phyloP scores from a whole-genome alignment of 495 filamentous ascomycete species.

The Aspergillus bridgeri region DNA sequence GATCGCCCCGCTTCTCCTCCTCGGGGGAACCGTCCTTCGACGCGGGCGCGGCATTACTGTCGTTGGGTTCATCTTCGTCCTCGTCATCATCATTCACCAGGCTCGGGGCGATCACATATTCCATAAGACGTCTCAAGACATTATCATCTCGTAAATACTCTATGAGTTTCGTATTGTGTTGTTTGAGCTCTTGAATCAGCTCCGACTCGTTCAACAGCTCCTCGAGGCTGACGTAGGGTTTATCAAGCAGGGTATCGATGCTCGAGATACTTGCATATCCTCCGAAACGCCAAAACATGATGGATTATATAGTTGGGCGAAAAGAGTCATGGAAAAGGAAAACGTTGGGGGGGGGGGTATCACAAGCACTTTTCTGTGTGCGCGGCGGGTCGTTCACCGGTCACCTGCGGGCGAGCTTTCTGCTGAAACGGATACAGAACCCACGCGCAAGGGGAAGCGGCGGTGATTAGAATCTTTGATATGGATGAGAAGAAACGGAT shows the following conservation, averaged over 20 bases:
- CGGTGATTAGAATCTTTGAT: slow-evolving; percentile 12
- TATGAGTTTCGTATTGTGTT: slow-evolving; percentile 96
- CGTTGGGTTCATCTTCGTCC: slow-evolving; percentile 44
- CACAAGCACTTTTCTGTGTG: slow-evolving; percentile 17
- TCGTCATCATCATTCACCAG: slow-evolving; percentile 60
- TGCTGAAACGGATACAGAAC: slow-evolving; percentile 32
- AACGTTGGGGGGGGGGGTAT: slow-evolving; percentile 9
- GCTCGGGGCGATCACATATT: slow-evolving; percentile 83
- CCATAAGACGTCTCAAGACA: slow-evolving; percentile 80
- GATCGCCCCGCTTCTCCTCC: slow-evolving; percentile 41
- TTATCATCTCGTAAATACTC: slow-evolving; percentile 88
- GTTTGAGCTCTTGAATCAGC: slow-evolving; percentile 94
- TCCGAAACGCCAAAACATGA: slow-evolving; percentile 98
- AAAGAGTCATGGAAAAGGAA: slow-evolving; percentile 38
- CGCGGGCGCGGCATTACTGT: slow-evolving; percentile 39
- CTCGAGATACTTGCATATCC: slow-evolving; percentile 96
- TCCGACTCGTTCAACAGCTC: slow-evolving; percentile 95
- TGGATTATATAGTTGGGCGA: slow-evolving; percentile 49
- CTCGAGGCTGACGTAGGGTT: slow-evolving; percentile 88
- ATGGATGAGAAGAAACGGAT: slow-evolving; percentile 2
- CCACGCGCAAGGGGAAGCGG: slow-evolving; percentile 6
- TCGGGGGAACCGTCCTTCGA: slow-evolving; percentile 38
- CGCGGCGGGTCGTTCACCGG: slow-evolving; percentile 17
- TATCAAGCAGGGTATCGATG: slow-evolving; percentile 93
- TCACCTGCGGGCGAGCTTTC: slow-evolving; percentile 25